Evolutionary conservation across 768 basidiomycete genomes (phyloP).

Genomic region (Pholiota conissans): DNA sequence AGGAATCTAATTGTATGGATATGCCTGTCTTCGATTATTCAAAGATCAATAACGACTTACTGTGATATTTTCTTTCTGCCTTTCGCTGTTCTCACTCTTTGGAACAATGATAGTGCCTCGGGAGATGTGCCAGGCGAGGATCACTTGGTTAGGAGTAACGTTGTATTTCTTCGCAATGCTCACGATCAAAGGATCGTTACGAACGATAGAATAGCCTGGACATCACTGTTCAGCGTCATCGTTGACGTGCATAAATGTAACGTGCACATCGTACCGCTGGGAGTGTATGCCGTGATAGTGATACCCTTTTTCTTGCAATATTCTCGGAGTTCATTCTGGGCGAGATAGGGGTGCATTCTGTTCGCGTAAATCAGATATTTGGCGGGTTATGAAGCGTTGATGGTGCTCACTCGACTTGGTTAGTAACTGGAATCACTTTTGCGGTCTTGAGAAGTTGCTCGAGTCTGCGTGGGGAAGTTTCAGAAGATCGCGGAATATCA

Average conservation of each 20-base stretch:
- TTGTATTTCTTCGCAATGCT: constrained; percentile 48
- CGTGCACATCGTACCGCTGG: constrained; percentile 35
- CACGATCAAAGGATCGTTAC: constrained; percentile 43
- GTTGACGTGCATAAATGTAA: too few relatives aligned
- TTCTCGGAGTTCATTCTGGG: constrained; percentile 43
- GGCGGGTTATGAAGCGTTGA: too few relatives aligned
- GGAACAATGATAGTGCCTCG: constrained; percentile 45
- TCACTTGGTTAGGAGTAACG: constrained; percentile 45
- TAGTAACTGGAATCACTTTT: constrained; percentile 44
- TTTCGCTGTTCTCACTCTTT: constrained; percentile 43
- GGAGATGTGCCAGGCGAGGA: constrained; percentile 52
- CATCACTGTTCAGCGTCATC: too few relatives aligned
- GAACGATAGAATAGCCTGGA: constrained; percentile 42
- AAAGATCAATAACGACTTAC: constrained; percentile 25
- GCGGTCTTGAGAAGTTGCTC: constrained; percentile 40
- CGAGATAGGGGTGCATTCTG: constrained; percentile 53
- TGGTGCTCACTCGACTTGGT: constrained; percentile 44
- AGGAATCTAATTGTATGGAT: constrained; percentile 12
- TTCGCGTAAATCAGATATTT: too few relatives aligned
- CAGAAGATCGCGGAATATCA: neutral
- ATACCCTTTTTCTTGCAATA: constrained; percentile 54
- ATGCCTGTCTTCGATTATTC: neutral
- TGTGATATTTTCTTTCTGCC: constrained; percentile 51
- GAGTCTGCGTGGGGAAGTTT: constrained; percentile 24
- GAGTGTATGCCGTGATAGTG: constrained; percentile 47